Base-by-base conservation (phyloP, 139 green algal species). In the Spirogloea muscicola region DNA sequence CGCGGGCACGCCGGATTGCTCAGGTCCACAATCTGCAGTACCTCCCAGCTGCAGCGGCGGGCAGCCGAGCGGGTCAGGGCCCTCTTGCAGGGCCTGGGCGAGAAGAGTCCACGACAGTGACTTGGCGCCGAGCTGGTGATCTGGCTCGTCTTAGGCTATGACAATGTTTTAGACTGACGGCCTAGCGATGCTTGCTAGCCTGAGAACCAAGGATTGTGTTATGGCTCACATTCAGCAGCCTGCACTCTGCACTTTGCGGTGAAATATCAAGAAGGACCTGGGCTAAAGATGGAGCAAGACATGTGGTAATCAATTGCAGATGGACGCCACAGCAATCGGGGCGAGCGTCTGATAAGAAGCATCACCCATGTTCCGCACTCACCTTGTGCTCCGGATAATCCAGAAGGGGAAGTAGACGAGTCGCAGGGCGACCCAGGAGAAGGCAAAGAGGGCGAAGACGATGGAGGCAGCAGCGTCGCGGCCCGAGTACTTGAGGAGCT, bases 401-500 rank as follows among this genome's bases (percentile, higher is more conserved):
- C 76, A 79, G n/a, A 77, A 58, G 0, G 84, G 85, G 38, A 90
- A 87, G 46, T 64, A 72, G 16, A 68, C 46, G 33, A 91, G 75
- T 1, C 88, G 74, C 34, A 89, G 79, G n/a, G 36, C 64, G 1
- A 79, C 49, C 87, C 87, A 92, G 0, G 74, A 80, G 1, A 76
- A 18, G 51, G 87, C 66, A 34, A 93, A 90, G 0, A 72, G 9
- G 21, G 36, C 83, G 66, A 90, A 91, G 5, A 80, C 7, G 21
- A 65, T 36, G 0, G 52, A 82, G 39, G 81, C 67, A 0, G 70
- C 44, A 2, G 44, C 13, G 3, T 92, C 82, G 3, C 16, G n/a
- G 1, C 74, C 34, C 0, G 62, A 44, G 76, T 92, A 92, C 38
- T 89, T 90, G 42, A 63, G 40, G 51, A 86, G 59, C 80, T 94